phyloP scores from a whole-genome alignment of 306 rosid genomes.

The Sicyos edulis region DNA sequence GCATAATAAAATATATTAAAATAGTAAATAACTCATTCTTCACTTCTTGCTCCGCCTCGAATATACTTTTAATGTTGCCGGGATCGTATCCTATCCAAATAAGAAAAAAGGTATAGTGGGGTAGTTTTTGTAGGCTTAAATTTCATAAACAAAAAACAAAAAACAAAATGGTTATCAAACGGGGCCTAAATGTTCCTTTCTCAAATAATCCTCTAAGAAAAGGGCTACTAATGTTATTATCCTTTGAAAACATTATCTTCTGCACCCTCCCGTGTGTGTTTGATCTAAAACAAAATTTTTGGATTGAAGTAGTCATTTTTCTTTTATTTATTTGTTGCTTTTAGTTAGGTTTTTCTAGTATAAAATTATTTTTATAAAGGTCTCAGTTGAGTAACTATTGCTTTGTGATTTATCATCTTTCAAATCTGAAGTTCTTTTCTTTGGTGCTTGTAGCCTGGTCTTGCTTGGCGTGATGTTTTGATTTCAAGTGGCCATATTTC shows the following conservation, averaged over 20 bases:
- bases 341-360: background rate
- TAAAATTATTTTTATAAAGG: background rate
- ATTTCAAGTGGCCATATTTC: conserved; percentile 65
- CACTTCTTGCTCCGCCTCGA: no score
- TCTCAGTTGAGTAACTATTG: background rate
- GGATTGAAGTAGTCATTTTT: background rate
- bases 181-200: no score
- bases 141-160: no score
- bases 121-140: no score
- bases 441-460: conserved; percentile 74
- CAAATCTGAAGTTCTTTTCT: background rate
- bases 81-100: no score
- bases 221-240: no score
- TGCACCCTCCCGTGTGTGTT: background rate
- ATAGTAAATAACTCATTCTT: no score
- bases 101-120: no score
- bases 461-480: conserved; percentile 78
- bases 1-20: no score
- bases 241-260: background rate
- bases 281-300: background rate
- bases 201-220: no score
- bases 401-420: conserved; percentile 4
- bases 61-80: no score
- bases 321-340: background rate
- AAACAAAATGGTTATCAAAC: no score